Base-by-base conservation (phyloP, 2,329 filamentous ascomycete genomes). In the Pyrenochaeta sp. region DNA sequence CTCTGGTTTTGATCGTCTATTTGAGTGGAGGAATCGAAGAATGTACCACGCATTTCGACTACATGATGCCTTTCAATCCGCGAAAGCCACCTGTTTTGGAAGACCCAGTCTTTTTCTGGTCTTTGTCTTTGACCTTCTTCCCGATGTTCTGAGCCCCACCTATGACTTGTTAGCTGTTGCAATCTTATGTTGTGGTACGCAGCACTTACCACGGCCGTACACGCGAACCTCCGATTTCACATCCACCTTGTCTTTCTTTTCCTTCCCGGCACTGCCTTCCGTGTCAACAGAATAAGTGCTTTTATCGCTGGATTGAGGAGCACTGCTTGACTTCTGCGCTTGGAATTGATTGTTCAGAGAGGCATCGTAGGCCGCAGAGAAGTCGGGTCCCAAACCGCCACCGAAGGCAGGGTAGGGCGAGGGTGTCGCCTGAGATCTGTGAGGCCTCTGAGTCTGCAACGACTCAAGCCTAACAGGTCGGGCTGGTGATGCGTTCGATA, bases 71-170 rank as follows among this genome's bases (percentile, higher is more conserved):
- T 54, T 74, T 78, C 46, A 80, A 62, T n/a, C 78, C 78, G 27
- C 75, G 72, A 56, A 80, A 78, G 30, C 69, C 77, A 12, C 77
- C 76, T 5, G 73, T 74, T 57, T 76, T 78, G 19, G 71, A 59
- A 8, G 66, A 58, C 64, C 85, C 82, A 59, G 80, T 79, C 54
- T 83, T 77, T 54, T 77, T 75, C 65, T 65, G 57, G 36, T 80
- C 74, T 63, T 82, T 81, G 52, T 82, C 80, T 60, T 83, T 84
- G 59, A 80, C 78, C 63, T 85, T 83, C 71, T 84, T 85, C 30
- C 80, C 81, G 58, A 82, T 80, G 65, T 86, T 84, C 67, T 86
- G 85, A 39, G 81, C 82, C 45, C 82, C 82, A 63, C 80, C 80
- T 83, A 63, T 61, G 45, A 56, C 47, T 54, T 48, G 46, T 74